Evolutionary conservation across 1,284 basidiomycete genomes (phyloP), one percentile per base, ranked within the genome.

Genomic region (Malassezia equina): DNA sequence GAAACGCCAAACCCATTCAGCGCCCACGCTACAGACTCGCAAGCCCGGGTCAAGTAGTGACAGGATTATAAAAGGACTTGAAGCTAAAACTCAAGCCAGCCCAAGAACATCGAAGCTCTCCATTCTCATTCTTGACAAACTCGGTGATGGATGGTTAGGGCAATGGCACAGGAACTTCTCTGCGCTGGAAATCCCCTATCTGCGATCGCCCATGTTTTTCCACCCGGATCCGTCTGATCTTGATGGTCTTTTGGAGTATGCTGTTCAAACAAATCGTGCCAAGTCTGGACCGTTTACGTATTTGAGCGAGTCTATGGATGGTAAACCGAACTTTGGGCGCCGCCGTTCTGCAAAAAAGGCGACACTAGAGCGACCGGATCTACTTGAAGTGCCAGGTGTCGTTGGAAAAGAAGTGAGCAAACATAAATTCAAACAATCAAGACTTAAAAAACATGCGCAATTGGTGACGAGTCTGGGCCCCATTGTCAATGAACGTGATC

Each of bases 171-270:
- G 59, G 15, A 58, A 63, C 31, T 69, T 71, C 24, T 21, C 24
- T 4, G 63, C 63, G 15, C 48, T 61, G n/a, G 52, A 63, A 11
- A 69, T 71, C 44, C 59, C 54, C 23, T 60, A 75, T 55, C 58
- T 77, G 15, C 64, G 76, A 6, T 71, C 66, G 21, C 76, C 76
- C 3, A 73, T 77, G 69, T 73, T 76, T 52, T 77, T 77, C 47
- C 76, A 77, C 53, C 59, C 65, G 7, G 62, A 64, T 28, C 74
- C 76, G 0, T 62, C 71, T 6, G 75, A 76, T 34, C 64, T 67
- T 17, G 74, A 76, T 41, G 64, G 66, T 2, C 59, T 77, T 11
- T 61, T 76, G 3, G 67, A 68, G 7, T 75, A 59, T 41, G 66
- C 75, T 4, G 61, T 67, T 19, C 55, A 60, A 13, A 59, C 47